phyloP scores from a whole-genome alignment of 208 protist genomes.

The Crithidia brevicula region DNA sequence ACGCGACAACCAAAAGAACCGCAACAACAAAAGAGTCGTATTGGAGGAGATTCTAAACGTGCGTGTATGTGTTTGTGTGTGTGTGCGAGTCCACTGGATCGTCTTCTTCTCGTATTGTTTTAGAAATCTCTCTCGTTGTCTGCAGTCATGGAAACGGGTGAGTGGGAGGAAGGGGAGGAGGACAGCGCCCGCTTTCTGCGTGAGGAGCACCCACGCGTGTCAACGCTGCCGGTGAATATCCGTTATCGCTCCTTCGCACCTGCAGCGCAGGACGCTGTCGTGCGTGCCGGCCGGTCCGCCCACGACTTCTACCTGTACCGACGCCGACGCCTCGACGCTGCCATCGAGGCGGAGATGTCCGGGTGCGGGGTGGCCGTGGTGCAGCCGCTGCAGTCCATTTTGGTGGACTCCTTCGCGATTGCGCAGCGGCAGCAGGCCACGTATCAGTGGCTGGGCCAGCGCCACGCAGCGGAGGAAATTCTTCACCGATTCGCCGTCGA shows the following conservation, averaged over 20 bases:
- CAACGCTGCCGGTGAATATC: conserved; percentile 27
- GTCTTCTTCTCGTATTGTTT: conserved; percentile 3
- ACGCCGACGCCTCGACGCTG: conserved; percentile 28
- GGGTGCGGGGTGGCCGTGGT: conserved; percentile 22
- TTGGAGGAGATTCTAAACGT: no score
- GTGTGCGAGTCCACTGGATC: no score
- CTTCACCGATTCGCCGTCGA: conserved; percentile 67
- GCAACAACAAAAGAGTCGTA: no score
- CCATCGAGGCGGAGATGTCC: conserved; percentile 28
- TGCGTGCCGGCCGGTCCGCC: conserved; percentile 27
- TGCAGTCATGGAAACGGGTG: conserved; percentile 17
- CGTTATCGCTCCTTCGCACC: conserved; percentile 36
- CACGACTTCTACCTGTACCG: conserved; percentile 38
- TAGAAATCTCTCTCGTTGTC: not conserved
- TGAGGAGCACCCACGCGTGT: conserved; percentile 33
- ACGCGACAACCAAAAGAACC: no score
- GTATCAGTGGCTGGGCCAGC: conserved; percentile 65
- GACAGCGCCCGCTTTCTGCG: conserved; percentile 20
- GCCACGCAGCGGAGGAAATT: conserved; percentile 54
- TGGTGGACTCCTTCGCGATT: conserved; percentile 55
- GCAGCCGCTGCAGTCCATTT: conserved; percentile 39
- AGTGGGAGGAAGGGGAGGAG: conserved; percentile 33
- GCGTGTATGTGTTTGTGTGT: no score
- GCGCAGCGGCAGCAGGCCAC: conserved; percentile 65
- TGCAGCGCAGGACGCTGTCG: conserved; percentile 18